phyloP scores from a whole-genome alignment of 345 rosid genomes.

The Euclidium syriacum region DNA sequence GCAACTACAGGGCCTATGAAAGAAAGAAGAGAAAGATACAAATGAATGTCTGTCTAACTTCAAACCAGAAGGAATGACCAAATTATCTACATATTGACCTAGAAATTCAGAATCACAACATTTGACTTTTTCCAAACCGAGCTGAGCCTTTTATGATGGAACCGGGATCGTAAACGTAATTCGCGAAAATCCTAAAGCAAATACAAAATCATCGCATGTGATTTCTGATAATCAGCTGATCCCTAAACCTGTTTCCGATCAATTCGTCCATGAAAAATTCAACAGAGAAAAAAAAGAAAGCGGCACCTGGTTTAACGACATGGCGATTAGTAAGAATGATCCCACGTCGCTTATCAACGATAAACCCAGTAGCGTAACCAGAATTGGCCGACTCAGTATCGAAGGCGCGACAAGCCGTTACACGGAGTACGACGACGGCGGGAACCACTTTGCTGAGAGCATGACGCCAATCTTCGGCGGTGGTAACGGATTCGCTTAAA shows the following conservation, averaged over 20 bases:
- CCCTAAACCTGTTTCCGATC: neutral
- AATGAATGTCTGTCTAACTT: neutral
- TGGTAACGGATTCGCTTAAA: conserved; percentile 46
- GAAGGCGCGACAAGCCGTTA: conserved; percentile 83
- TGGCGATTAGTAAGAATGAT: conserved; percentile 96
- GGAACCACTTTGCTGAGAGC: conserved; percentile 75
- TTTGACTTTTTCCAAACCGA: neutral
- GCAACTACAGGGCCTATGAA: conserved; percentile 86
- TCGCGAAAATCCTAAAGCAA: neutral
- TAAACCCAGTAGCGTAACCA: conserved; percentile 81
- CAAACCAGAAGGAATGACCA: neutral
- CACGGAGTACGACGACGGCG: conserved; percentile 82
- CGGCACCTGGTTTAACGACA: conserved; percentile 85
- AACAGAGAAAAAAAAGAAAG: no score
- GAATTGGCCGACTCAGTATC: conserved; percentile 82
- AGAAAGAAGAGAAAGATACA: conserved; percentile 8
- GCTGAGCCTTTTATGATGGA: neutral
- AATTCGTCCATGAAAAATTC: neutral
- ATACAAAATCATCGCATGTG: neutral
- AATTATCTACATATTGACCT: no score
- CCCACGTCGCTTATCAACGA: conserved; percentile 86
- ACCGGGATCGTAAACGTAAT: neutral
- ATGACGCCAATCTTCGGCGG: conserved; percentile 83
- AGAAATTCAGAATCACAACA: conserved; percentile 7
- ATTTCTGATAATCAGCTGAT: neutral